These are phyloP conservation scores for Aureobasidium zeae DNA, from an alignment of 2,329 filamentous ascomycete species.

Conservation along the genomic window DNA sequence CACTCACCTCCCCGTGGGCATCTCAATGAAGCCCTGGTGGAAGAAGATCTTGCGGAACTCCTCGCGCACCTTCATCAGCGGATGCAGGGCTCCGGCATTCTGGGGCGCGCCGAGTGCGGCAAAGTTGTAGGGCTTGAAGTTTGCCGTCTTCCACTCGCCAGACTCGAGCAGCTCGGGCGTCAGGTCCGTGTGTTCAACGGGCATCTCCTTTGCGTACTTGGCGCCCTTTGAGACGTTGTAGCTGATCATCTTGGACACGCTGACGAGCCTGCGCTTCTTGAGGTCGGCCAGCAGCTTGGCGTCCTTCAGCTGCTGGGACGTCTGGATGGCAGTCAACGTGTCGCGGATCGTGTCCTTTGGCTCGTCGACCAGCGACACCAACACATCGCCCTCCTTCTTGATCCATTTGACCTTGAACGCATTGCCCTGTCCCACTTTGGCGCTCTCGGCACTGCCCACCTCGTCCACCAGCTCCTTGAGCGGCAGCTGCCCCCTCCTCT, in stretches of 20 bases:
- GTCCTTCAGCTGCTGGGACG: slow-evolving; percentile 60
- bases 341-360: slow-evolving; percentile 74
- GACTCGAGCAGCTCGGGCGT: slow-evolving; percentile 84
- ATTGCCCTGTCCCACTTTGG: slow-evolving; percentile 85
- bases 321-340: slow-evolving; percentile 62
- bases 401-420: slow-evolving; percentile 73
- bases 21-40: slow-evolving; percentile 97
- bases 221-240: slow-evolving; percentile 78
- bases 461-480: slow-evolving; percentile 42
- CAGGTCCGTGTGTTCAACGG: slow-evolving; percentile 89
- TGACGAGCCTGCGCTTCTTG: slow-evolving; percentile 85
- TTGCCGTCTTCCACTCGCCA: slow-evolving; percentile 84
- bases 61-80: slow-evolving; percentile 82
- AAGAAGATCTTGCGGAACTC: slow-evolving; percentile 99
- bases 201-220: slow-evolving; percentile 81
- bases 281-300: slow-evolving; percentile 69
- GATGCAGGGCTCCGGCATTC: slow-evolving; percentile 42
- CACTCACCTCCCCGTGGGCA: slow-evolving; percentile 71
- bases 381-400: slow-evolving; percentile 50
- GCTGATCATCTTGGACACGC: slow-evolving; percentile 70
- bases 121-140: slow-evolving; percentile 79
- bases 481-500: slow-evolving; percentile 35
- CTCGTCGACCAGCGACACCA: slow-evolving; percentile 50
- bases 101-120: slow-evolving; percentile 59
- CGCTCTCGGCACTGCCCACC: slow-evolving; percentile 65